Evolutionary conservation across 179 eudicot genomes (phyloP).

Genomic region (Gypsophila paniculata): DNA sequence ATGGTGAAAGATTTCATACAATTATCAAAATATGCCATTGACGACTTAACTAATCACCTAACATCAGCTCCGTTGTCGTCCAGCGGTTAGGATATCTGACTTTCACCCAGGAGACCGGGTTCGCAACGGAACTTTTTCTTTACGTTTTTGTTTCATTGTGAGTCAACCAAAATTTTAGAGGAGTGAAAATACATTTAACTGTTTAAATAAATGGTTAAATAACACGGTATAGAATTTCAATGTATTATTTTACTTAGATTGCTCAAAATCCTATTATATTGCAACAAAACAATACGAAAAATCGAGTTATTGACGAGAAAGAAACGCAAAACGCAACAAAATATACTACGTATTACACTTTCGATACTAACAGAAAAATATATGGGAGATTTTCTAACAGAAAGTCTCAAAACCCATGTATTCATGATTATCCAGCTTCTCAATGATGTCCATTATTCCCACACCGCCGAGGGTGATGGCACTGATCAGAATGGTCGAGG

Average conservation of each 20-base stretch:
- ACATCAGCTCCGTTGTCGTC: conserved; percentile 1
- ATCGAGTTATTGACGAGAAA: too few species aligned
- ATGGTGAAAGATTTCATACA: too few species aligned
- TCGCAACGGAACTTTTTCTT: conserved; percentile 37
- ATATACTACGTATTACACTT: neutral
- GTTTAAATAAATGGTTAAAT: too few species aligned
- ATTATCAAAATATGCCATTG: too few species aligned
- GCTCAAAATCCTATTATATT: too few species aligned
- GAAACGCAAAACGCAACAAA: neutral
- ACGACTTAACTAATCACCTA: neutral
- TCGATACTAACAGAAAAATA: neutral
- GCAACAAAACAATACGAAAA: neutral
- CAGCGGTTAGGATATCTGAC: conserved; percentile 37
- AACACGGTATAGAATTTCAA: neutral
- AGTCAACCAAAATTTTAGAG: too few species aligned
- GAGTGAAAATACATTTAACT: too few species aligned
- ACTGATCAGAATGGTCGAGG: conserved; percentile 54
- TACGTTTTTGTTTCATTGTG: too few species aligned
- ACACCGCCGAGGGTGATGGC: conserved; percentile 59
- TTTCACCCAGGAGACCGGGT: conserved; percentile 59
- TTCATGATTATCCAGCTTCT: conserved; percentile 45
- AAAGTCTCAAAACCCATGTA: conserved; percentile 60
- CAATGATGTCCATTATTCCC: conserved; percentile 45
- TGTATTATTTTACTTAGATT: too few species aligned
- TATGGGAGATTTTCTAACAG: conserved; percentile 17